These are phyloP conservation scores for Leptosphaerulina australis DNA, from an alignment of 2,329 filamentous ascomycete genomes.

Conservation along the genomic window DNA sequence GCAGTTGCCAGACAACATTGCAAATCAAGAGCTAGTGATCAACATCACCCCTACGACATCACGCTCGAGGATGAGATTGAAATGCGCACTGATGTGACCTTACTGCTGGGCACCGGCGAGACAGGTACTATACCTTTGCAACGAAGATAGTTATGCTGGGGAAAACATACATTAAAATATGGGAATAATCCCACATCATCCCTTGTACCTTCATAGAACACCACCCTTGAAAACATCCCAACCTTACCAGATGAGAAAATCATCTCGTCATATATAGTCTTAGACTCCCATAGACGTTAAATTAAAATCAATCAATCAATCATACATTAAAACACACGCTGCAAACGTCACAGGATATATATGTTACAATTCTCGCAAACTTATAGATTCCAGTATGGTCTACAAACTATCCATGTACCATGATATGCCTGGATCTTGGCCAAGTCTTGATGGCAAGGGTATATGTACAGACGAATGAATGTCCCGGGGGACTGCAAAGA, in stretches of 20 bases:
- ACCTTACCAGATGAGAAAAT: too few species aligned
- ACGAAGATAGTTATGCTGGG: background rate
- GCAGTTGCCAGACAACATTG: slow-evolving; percentile 4
- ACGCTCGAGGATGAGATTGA: background rate
- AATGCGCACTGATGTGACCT: background rate
- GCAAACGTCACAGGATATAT: slow-evolving; percentile 2
- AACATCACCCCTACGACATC: slow-evolving; percentile 1
- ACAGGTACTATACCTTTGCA: background rate
- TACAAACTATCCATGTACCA: slow-evolving; percentile 19
- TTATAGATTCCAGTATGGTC: slow-evolving; percentile 4
- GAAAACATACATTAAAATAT: too few species aligned
- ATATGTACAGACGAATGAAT: slow-evolving; percentile 22
- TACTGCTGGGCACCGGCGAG: background rate
- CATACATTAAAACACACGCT: background rate
- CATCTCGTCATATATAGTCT: too few species aligned
- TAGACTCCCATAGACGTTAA: too few species aligned
- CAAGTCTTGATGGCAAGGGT: slow-evolving; percentile 19
- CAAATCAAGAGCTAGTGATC: slow-evolving; percentile 5
- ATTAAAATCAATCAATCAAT: too few species aligned
- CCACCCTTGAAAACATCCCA: too few species aligned
- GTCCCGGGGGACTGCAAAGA: slow-evolving; percentile 12
- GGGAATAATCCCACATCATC: too few species aligned
- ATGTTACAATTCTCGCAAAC: background rate
- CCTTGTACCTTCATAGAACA: too few species aligned
- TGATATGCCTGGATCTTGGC: slow-evolving; percentile 8